These are phyloP conservation scores for Fusarium buharicum DNA, from an alignment of 2,329 filamentous ascomycete species.

Conservation along the genomic window DNA sequence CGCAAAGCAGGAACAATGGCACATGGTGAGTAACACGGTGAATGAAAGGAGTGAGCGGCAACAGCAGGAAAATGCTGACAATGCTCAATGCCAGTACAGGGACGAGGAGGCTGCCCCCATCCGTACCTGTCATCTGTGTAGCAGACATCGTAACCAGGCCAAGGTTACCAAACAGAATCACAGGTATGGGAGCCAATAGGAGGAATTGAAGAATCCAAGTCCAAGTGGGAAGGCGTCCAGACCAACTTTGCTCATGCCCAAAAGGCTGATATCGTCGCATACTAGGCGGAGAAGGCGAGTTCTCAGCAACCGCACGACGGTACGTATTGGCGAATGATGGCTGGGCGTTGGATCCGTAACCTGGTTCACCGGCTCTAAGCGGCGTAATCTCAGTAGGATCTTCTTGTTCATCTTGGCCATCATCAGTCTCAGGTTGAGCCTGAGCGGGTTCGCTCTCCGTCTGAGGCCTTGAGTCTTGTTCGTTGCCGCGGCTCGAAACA, in stretches of 20 bases:
- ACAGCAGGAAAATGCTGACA: constrained; percentile 76
- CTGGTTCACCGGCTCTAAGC: constrained; percentile 54
- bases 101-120: constrained; percentile 77
- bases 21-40: constrained; percentile 88
- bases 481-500: constrained; percentile 45
- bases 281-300: constrained; percentile 35
- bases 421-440: constrained; percentile 11
- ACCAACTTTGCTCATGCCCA: constrained; percentile 86
- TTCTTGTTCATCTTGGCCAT: constrained; percentile 42
- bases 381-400: constrained; percentile 64
- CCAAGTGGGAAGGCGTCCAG: constrained; percentile 79
- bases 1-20: constrained; percentile 77
- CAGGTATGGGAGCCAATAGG: constrained; percentile 78
- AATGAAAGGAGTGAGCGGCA: constrained; percentile 84
- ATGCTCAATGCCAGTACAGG: constrained; percentile 77
- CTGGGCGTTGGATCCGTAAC: constrained; percentile 52
- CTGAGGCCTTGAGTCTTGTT: constrained; percentile 22
- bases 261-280: constrained; percentile 58
- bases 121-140: constrained; percentile 82
- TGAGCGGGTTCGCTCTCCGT: constrained; percentile 40
- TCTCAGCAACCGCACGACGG: constrained; percentile 58
- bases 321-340: constrained; percentile 68
- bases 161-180: constrained; percentile 81
- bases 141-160: constrained; percentile 77
- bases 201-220: constrained; percentile 90